Evolutionary conservation across 305 asterid species (phyloP), one percentile per base, ranked within the genome.

Genomic region (Fraxinus floribunda): DNA sequence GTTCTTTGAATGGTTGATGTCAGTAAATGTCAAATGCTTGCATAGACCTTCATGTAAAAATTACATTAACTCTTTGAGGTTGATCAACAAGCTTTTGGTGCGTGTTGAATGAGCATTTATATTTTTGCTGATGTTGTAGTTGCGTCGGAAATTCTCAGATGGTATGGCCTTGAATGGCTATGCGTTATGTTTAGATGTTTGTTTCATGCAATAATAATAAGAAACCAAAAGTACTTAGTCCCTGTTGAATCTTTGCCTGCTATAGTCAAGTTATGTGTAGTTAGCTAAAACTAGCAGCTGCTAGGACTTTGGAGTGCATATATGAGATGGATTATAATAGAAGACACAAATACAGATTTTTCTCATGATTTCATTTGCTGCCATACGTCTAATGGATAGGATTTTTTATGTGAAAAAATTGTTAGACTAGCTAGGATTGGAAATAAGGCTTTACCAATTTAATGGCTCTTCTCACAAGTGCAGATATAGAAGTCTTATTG

Each of bases 401-500:
- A 60, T 60, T 18, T 62, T 62, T 22, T 0, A 36, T 35, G 15
- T 35, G 62, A 34, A 57, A 55, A 49, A 52, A 39, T 57, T 57
- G 34, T 62, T 71, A 77, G 24, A 78, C 73, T 66, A 41, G 15
- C 49, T 34, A 29, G 55, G 80, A 72, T 81, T 46, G 32, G 34
- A 34, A 55, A 39, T 46, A 35, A 2, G 30, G 77, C 79, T 77
- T 74, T 80, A 44, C 64, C 78, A 77, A 8, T 36, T 57, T 70
- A 72, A 81, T 73, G 29, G 36, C 49, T 41, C 79, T 78, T 86
- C 79, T 36, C 49, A 18, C 78, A 20, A 74, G 32, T 78, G 77
- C 96, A 95, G 98, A 91, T 95, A 92, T 83, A 89, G 97, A 90
- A 94, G 93, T 90, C 96, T 94, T 78, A 89, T 87, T 75, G 99